phyloP scores from a whole-genome alignment of 371 early-diverging fungal genomes.

The Cokeromyces recurvatus region DNA sequence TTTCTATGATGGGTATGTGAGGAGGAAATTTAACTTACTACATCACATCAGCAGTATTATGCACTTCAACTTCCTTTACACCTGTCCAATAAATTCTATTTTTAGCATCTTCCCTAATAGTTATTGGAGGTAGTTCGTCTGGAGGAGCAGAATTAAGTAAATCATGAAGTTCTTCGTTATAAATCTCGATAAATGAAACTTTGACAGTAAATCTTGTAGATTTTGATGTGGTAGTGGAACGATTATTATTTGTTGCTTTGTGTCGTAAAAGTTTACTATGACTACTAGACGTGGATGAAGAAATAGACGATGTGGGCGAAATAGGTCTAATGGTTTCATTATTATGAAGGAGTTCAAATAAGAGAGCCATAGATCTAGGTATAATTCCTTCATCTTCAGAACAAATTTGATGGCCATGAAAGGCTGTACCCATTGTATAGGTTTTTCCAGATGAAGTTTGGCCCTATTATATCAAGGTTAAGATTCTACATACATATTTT shows the following conservation, averaged over 20 bases:
- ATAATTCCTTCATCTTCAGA: constrained; percentile 73
- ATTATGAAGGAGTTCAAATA: constrained; percentile 54
- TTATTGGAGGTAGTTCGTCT: constrained; percentile 59
- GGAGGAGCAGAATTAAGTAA: constrained; percentile 59
- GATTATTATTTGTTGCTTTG: constrained; percentile 11
- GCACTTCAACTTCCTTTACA: constrained; percentile 75
- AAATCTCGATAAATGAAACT: constrained; percentile 88
- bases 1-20: no score
- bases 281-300: constrained; percentile 12
- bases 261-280: constrained; percentile 9
- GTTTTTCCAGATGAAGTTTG: constrained; percentile 96
- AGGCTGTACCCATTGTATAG: constrained; percentile 92
- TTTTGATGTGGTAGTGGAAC: constrained; percentile 1
- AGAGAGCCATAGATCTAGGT: constrained; percentile 72
- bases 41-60: constrained; percentile 74
- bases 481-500: not conserved
- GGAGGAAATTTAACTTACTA: constrained; percentile 32
- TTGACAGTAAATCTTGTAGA: constrained; percentile 42
- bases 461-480: constrained; percentile 19
- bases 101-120: constrained; percentile 90
- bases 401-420: constrained; percentile 52
- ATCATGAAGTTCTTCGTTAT: constrained; percentile 96
- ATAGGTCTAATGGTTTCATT: constrained; percentile 2
- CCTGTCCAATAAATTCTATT: constrained; percentile 91
- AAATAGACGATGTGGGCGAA: constrained; percentile 20